Conservation (phyloP, 306 rosid genomes). For the Amphicarpaea edgeworthii region DNA sequence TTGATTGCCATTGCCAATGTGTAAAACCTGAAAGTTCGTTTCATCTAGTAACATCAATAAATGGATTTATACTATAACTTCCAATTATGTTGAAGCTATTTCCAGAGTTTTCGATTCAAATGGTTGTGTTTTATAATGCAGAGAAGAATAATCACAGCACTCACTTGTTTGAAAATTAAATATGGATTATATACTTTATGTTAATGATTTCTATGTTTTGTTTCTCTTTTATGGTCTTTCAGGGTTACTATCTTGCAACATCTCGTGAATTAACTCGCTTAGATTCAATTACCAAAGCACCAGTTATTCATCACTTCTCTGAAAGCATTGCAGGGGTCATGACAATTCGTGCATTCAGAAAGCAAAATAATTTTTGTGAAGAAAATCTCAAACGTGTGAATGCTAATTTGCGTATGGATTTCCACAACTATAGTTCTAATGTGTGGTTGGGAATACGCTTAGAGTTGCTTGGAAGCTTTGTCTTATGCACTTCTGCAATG, state of each 20-base stretch:
- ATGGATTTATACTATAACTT: conserved; percentile 3
- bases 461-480: conserved; percentile 72
- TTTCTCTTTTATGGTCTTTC: neutral
- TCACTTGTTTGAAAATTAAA: neutral
- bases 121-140: neutral
- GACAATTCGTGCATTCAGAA: conserved; percentile 76
- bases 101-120: neutral
- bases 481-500: conserved; percentile 66
- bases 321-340: conserved; percentile 83
- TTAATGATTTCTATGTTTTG: conserved; percentile 10
- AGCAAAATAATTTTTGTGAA: conserved; percentile 54
- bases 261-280: conserved; percentile 83
- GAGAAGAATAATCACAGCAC: neutral
- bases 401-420: conserved; percentile 73
- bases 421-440: conserved; percentile 76
- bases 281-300: conserved; percentile 85
- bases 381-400: conserved; percentile 72
- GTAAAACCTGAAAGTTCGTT: neutral
- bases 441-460: conserved; percentile 84
- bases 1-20: neutral
- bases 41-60: neutral
- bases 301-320: conserved; percentile 82
- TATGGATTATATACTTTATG: neutral
- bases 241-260: conserved; percentile 77
- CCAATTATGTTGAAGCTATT: neutral